phyloP scores from a whole-genome alignment of 441 rosid species.

The Eutrema salsugineum region DNA sequence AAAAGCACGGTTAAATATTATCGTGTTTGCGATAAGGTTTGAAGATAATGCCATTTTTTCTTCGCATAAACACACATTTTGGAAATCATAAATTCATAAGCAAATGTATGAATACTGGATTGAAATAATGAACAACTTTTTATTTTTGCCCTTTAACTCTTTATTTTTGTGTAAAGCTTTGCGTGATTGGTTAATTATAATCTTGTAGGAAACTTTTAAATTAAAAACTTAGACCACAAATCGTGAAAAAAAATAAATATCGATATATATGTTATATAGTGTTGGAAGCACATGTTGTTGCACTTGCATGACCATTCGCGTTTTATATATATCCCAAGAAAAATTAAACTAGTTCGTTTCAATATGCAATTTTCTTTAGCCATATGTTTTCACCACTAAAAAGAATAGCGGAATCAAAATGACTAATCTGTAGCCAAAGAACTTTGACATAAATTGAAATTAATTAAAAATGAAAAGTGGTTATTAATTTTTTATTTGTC shows the following conservation, averaged over 20 bases:
- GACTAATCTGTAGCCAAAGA: no score
- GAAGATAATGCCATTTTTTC: background rate
- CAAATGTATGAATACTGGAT: slow-evolving; percentile 1
- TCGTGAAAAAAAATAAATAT: background rate
- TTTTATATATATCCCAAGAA: no score
- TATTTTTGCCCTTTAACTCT: background rate
- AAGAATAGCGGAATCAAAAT: no score
- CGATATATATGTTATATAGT: no score
- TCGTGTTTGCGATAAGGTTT: background rate
- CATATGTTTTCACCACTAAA: no score
- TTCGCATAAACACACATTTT: background rate
- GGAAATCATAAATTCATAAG: background rate
- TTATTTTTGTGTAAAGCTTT: slow-evolving; percentile 22
- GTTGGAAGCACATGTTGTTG: no score
- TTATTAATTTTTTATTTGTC: no score
- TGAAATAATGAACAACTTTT: background rate
- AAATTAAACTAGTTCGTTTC: no score
- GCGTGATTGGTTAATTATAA: slow-evolving; percentile 5
- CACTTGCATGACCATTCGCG: no score
- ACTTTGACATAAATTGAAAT: no score
- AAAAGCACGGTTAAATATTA: background rate
- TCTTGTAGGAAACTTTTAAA: background rate
- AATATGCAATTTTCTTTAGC: no score
- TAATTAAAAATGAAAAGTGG: no score
- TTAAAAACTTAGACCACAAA: background rate